Base-by-base conservation (phyloP, 1,139 yeast species). In the Spencermartinsiella ligniputridi region DNA sequence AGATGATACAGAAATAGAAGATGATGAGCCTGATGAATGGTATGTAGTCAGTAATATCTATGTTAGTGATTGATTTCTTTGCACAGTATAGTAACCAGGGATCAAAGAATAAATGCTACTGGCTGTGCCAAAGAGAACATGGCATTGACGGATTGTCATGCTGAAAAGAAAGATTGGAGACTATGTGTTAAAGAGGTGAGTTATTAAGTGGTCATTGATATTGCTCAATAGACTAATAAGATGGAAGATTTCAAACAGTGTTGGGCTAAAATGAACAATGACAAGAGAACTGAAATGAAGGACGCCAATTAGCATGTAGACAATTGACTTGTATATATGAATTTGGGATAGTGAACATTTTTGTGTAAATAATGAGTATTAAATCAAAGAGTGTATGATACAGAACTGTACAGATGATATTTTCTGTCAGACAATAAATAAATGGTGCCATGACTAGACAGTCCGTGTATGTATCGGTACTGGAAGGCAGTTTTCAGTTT, bases 151-250 rank as follows among this genome's bases (percentile, higher is more conserved):
- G 64, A 81, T 25, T 83, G 92, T 56, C 86, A 82, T 60, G 86
- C 84, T 15, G 90, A 82, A 52, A 79, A 75, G 2, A 81, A 80
- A 22, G 90, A 83, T 57, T 83, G 92, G 92, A 65, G 90, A 42
- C 63, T 76, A 58, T 83, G 92, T 56, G 54, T 74, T 1, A 63
- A 67, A 30, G 88, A 83, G 55, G 71, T 67, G 47, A 47, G 71
- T 58, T 8, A 5, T 22, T 21, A 16, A 15, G 2, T 19, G 9
- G n/a, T 13, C 25, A 17, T 8, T n/a, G 12, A 17, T 17, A 12
- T n/a, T n/a, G n/a, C n/a, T n/a, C n/a, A n/a, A n/a, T 18, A 13
- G 20, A 25, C 30, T 6, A 8, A 12, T n/a, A 35, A 69, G 69
- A 79, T 83, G 85, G 70, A 71, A 37, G 84, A 77, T 1, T 83